A percentile compares a stretch with the other conserved stretches of the same genome.
These are phyloP conservation scores for Rhizopogon vulgaris DNA, from an alignment of 768 basidiomycete species.

Conservation along the genomic window DNA sequence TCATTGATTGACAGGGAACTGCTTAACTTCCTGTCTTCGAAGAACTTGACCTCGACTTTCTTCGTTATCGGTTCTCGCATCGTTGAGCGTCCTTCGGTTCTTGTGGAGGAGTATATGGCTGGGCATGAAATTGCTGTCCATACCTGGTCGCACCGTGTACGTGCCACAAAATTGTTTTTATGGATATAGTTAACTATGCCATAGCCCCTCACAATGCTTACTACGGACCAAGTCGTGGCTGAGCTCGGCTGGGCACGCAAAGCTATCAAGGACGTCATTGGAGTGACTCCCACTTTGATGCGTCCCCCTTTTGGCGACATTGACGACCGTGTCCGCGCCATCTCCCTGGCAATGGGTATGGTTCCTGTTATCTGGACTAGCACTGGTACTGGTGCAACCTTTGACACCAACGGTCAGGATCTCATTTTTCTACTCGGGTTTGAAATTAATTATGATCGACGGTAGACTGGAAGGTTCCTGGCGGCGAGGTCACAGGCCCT, in stretches of 20 bases:
- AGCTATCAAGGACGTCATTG: constrained; percentile 70
- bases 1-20: constrained; percentile 40
- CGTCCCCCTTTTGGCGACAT: constrained; percentile 83
- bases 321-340: constrained; percentile 90
- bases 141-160: constrained; percentile 83
- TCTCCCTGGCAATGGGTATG: constrained; percentile 87
- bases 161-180: constrained; percentile 12
- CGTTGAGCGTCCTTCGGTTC: constrained; percentile 66
- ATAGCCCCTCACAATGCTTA: constrained; percentile 60
- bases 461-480: constrained; percentile 83
- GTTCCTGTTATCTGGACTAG: constrained; percentile 88
- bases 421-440: not conserved
- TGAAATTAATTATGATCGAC: constrained; percentile 3
- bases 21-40: constrained; percentile 61
- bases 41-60: constrained; percentile 76
- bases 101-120: constrained; percentile 74
- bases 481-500: constrained; percentile 61
- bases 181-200: constrained; percentile 15
- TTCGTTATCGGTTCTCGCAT: constrained; percentile 87
- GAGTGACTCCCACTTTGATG: constrained; percentile 74
- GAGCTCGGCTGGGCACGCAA: constrained; percentile 91
- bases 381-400: constrained; percentile 44
- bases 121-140: constrained; percentile 82
- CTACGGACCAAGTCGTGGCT: constrained; percentile 82
- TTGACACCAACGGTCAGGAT: constrained; percentile 66